phyloP scores from a whole-genome alignment of 768 basidiomycete genomes.

The Suillus placidus region DNA sequence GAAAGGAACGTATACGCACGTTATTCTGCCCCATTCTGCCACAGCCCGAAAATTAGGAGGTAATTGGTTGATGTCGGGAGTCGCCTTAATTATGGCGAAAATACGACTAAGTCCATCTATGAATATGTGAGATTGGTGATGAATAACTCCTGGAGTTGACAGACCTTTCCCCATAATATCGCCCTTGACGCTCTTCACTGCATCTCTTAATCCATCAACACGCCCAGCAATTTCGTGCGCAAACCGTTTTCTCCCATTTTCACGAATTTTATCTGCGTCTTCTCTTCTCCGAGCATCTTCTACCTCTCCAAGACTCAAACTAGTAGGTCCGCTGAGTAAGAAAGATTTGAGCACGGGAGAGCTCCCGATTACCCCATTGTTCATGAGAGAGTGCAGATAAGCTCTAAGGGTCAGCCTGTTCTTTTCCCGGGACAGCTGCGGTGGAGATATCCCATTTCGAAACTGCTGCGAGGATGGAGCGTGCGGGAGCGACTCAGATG shows the following conservation, averaged over 20 bases:
- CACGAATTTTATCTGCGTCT: conserved; percentile 85
- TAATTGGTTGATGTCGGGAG: conserved; percentile 72
- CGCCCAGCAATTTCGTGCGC: conserved; percentile 82
- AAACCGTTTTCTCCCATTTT: conserved; percentile 86
- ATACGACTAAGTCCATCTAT: conserved; percentile 87
- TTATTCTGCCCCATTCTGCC: conserved; percentile 95
- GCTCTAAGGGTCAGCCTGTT: conserved; percentile 92
- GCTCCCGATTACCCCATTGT: conserved; percentile 71
- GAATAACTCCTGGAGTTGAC: background rate
- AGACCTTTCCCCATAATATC: conserved; percentile 88
- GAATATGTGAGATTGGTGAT: conserved; percentile 11
- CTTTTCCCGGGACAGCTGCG: conserved; percentile 83
- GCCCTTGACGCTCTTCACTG: conserved; percentile 87
- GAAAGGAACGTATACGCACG: conserved; percentile 56
- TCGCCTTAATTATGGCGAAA: conserved; percentile 87
- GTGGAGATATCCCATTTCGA: conserved; percentile 55
- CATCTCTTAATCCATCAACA: conserved; percentile 83
- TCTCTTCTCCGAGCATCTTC: conserved; percentile 81
- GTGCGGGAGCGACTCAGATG: conserved; percentile 56
- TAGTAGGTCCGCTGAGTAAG: conserved; percentile 75
- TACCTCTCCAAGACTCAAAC: conserved; percentile 67
- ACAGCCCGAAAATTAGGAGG: conserved; percentile 88
- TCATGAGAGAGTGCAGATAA: conserved; percentile 83
- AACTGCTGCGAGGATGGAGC: conserved; percentile 80
- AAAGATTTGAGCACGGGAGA: conserved; percentile 88